A percentile compares a stretch with the other conserved stretches of the same genome.
Evolutionary conservation across 2,329 filamentous ascomycete species (phyloP).

Genomic region (Raffaelea albimanens): DNA sequence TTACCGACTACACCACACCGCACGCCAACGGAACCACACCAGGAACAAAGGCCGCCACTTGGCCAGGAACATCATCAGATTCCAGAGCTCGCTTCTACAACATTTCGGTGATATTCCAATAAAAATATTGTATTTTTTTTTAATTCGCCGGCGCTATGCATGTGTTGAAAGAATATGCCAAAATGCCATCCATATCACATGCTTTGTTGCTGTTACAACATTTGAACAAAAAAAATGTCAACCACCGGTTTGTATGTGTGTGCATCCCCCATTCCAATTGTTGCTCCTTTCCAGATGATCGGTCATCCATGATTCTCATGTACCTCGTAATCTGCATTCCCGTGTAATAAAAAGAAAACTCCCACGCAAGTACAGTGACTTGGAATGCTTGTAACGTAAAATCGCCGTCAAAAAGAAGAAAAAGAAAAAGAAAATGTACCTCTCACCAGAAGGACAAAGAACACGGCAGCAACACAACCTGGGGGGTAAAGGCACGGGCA

Average conservation of each 20-base stretch:
- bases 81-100: too few species aligned
- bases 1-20: too few species aligned
- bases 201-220: background rate
- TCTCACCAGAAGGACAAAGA: background rate
- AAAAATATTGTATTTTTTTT: too few species aligned
- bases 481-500: background rate
- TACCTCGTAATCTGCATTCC: too few species aligned
- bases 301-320: too few species aligned
- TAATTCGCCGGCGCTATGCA: background rate
- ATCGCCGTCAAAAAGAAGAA: background rate
- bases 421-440: background rate
- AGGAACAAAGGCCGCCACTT: too few species aligned
- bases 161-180: background rate
- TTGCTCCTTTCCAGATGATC: too few species aligned
- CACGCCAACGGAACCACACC: too few species aligned
- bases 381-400: background rate
- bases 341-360: too few species aligned
- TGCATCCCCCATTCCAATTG: too few species aligned
- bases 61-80: too few species aligned
- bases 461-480: background rate
- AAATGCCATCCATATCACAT: conserved; percentile 3
- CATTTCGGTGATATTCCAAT: too few species aligned
- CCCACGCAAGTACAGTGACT: background rate
- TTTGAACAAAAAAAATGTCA: background rate
- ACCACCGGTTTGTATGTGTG: background rate